phyloP scores from a whole-genome alignment of 78 protist genomes.

The Isochrysis galbana region DNA sequence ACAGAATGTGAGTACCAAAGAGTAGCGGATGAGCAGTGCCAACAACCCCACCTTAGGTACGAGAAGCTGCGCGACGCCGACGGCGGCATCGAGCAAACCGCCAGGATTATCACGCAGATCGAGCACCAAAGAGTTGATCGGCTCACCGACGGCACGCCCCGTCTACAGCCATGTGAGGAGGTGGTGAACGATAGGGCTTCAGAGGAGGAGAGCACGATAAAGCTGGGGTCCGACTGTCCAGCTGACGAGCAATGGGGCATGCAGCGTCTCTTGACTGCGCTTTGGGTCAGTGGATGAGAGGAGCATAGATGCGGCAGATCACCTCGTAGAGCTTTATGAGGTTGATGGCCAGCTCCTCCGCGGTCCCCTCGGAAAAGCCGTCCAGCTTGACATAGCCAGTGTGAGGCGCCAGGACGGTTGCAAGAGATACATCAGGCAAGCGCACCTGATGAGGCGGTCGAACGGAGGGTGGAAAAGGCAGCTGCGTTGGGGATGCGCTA shows the following conservation, averaged over 20 bases:
- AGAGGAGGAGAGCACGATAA: too few species aligned
- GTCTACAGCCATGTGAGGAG: background rate
- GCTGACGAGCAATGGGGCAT: too few species aligned
- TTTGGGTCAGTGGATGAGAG: too few species aligned
- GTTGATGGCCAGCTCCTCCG: background rate
- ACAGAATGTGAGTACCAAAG: too few species aligned
- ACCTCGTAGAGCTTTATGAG: background rate
- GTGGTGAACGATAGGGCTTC: too few species aligned
- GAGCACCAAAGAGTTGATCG: background rate
- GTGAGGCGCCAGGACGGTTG: background rate
- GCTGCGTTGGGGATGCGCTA: too few species aligned
- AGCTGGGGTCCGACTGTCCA: too few species aligned
- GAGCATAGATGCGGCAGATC: too few species aligned
- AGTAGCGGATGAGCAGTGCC: too few species aligned
- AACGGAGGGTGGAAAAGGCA: too few species aligned
- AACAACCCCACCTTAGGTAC: background rate
- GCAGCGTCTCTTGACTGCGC: too few species aligned
- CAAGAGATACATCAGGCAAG: background rate
- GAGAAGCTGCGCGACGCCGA: background rate
- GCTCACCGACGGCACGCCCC: background rate
- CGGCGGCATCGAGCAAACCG: conserved; percentile 14
- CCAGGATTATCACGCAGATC: conserved; percentile 48
- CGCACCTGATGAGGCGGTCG: background rate
- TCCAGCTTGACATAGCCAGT: background rate
- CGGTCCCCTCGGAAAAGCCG: background rate